These are phyloP conservation scores for Rhododendron molle DNA, from an alignment of 148 eudicot species.

Conservation along the genomic window DNA sequence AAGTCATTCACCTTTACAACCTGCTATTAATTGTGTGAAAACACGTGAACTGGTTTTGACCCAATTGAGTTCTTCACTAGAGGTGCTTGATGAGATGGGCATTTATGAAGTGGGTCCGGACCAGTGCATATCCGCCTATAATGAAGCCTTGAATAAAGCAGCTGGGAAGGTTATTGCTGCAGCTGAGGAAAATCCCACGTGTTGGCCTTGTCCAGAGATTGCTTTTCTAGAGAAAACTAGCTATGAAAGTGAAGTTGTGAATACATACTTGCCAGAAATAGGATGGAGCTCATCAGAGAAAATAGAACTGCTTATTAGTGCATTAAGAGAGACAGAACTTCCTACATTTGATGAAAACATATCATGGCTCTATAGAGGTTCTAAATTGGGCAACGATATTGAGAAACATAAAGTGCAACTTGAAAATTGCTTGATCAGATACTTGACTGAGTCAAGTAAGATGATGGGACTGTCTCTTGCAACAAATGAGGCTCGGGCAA, in stretches of 20 bases:
- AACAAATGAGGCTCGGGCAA: slow-evolving; percentile 51
- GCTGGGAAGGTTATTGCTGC: slow-evolving; percentile 45
- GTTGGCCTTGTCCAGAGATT: slow-evolving; percentile 94
- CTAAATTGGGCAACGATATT: slow-evolving; percentile 31
- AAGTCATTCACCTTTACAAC: slow-evolving; percentile 53
- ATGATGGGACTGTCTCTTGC: slow-evolving; percentile 61
- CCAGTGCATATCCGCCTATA: slow-evolving; percentile 68
- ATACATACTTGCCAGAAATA: slow-evolving; percentile 47
- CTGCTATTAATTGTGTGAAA: slow-evolving; percentile 40
- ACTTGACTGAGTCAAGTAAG: slow-evolving; percentile 51
- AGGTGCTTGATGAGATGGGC: slow-evolving; percentile 34
- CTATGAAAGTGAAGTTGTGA: slow-evolving; percentile 42
- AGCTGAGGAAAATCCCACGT: slow-evolving; percentile 44
- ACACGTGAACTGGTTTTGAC: slow-evolving; percentile 52
- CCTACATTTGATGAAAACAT: slow-evolving; percentile 56
- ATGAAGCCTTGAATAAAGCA: slow-evolving; percentile 66
- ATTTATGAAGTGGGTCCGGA: slow-evolving; percentile 41
- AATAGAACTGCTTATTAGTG: slow-evolving; percentile 41
- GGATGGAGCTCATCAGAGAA: slow-evolving; percentile 77
- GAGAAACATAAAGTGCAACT: slow-evolving; percentile 51
- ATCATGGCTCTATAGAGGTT: slow-evolving; percentile 55
- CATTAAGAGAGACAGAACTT: slow-evolving; percentile 45
- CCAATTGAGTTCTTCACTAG: slow-evolving; percentile 47
- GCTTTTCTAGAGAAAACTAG: slow-evolving; percentile 46
- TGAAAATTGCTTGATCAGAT: slow-evolving; percentile 56